Conservation (phyloP, 331 rosid genomes). For the Acacia pycnantha region DNA sequence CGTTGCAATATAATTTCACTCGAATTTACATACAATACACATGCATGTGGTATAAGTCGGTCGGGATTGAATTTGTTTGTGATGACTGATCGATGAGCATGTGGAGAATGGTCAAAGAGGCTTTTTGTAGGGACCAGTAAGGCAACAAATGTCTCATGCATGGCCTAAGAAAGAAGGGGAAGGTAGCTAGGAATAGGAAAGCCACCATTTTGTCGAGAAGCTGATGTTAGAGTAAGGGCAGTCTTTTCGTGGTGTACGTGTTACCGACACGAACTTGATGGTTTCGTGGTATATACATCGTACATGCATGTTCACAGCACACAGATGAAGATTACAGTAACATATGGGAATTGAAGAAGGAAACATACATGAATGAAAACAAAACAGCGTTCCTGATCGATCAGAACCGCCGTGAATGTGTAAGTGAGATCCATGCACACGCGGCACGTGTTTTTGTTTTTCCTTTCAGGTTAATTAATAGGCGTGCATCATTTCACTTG, state of each 20-base stretch:
- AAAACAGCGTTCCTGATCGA: background rate
- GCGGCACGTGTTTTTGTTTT: background rate
- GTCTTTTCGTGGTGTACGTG: background rate
- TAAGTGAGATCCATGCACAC: background rate
- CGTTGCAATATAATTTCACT: background rate
- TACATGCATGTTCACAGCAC: background rate
- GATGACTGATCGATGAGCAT: no score
- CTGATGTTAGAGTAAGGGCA: background rate
- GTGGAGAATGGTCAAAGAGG: background rate
- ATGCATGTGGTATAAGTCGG: background rate
- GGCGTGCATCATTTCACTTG: background rate
- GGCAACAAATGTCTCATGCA: background rate
- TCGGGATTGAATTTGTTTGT: background rate
- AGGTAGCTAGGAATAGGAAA: background rate
- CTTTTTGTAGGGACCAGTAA: background rate
- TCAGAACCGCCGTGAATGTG: background rate
- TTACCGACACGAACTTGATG: background rate
- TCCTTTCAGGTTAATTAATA: background rate
- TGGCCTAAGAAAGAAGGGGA: background rate
- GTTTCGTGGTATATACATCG: background rate
- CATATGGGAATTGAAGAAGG: background rate
- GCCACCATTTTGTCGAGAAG: background rate
- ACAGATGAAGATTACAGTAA: background rate
- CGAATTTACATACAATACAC: background rate
- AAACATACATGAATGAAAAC: background rate